These are phyloP conservation scores for Parmelia sp. DNA, from an alignment of 495 filamentous ascomycete species.

Conservation along the genomic window DNA sequence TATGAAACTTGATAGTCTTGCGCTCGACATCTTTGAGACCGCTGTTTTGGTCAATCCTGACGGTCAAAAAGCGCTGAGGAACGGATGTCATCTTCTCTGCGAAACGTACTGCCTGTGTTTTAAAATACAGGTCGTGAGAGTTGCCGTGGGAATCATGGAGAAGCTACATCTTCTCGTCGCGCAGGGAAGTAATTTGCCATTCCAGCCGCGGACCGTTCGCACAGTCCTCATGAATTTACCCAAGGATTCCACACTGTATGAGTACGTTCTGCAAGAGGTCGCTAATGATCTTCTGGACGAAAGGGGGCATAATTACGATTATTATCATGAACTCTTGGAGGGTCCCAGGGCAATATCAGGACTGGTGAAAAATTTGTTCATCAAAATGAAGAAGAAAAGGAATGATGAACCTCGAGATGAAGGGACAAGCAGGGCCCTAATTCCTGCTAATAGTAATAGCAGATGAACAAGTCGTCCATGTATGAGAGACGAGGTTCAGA, in stretches of 20 bases:
- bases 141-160: neutral
- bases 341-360: neutral
- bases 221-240: neutral
- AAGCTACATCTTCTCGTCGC: neutral
- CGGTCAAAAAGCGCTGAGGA: neutral
- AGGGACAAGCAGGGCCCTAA: neutral
- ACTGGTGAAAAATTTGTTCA: neutral
- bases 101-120: neutral
- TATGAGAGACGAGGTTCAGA: neutral
- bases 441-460: neutral
- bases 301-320: neutral
- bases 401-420: neutral
- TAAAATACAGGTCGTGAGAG: neutral
- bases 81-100: neutral
- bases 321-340: neutral
- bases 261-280: neutral
- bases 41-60: neutral
- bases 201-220: neutral
- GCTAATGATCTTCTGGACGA: neutral
- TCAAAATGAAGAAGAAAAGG: neutral
- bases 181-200: neutral
- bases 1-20: neutral
- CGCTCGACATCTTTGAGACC: neutral
- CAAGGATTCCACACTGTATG: neutral
- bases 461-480: neutral